Evolutionary conservation across 768 basidiomycete genomes (phyloP).

Genomic region (Pulveroboletus sp.): DNA sequence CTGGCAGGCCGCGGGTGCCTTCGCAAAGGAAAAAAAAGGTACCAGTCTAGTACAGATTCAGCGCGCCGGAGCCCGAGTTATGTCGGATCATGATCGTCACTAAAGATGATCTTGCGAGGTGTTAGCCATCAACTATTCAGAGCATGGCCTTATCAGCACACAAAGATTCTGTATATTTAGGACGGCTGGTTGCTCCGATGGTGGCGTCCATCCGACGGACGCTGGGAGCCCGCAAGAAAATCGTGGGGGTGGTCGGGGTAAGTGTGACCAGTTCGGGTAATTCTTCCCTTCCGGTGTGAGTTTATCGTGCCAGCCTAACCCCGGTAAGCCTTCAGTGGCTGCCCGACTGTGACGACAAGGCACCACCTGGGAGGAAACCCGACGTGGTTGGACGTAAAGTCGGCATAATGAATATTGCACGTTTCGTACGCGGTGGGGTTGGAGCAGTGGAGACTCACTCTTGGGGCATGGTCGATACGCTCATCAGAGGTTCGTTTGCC

Average conservation of each 20-base stretch:
- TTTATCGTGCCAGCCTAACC: conserved; percentile 1
- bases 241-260: neutral
- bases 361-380: neutral
- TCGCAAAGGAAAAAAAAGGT: neutral
- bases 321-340: neutral
- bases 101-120: neutral
- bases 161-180: no score
- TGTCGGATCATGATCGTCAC: conserved; percentile 11
- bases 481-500: neutral
- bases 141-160: neutral
- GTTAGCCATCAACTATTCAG: neutral
- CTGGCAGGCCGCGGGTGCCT: no score
- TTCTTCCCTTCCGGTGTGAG: conserved; percentile 4
- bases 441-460: conserved; percentile 3
- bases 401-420: neutral
- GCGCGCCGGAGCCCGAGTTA: neutral
- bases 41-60: neutral
- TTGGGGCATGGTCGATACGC: neutral
- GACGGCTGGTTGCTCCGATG: neutral
- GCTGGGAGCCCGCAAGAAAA: neutral
- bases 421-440: conserved; percentile 9
- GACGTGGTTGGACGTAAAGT: conserved; percentile 1
- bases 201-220: no score
- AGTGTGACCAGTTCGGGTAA: neutral
- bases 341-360: neutral